Percentiles rank a stretch among this genome's conserved stretches.
Evolutionary conservation across 2,329 filamentous ascomycete species (phyloP).

Genomic region (Didymella pinodella): DNA sequence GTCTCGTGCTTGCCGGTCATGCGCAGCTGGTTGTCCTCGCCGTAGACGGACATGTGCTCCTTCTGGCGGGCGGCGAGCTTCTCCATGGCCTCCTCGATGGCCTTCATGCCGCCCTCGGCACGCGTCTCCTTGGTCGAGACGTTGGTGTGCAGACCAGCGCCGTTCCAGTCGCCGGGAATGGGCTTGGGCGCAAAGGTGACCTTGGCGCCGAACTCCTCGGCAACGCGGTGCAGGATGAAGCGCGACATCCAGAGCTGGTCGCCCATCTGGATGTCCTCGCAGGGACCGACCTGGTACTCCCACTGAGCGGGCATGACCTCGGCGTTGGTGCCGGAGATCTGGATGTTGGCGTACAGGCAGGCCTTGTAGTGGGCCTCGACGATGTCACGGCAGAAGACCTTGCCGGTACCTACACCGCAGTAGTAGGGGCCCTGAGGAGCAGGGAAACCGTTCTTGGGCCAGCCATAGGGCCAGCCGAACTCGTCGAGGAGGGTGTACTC

Average conservation of each 20-base stretch:
- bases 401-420: slow-evolving; percentile 96
- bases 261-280: slow-evolving; percentile 84
- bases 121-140: slow-evolving; percentile 92
- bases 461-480: slow-evolving; percentile 89
- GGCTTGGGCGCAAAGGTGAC: slow-evolving; percentile 97
- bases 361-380: slow-evolving; percentile 94
- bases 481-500: slow-evolving; percentile 94
- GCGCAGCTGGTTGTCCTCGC: slow-evolving; percentile 93
- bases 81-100: slow-evolving; percentile 80
- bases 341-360: slow-evolving; percentile 85
- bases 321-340: slow-evolving; percentile 98
- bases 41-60: slow-evolving; percentile 83
- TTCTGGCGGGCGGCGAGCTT: slow-evolving; percentile 59
- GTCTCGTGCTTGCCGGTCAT: slow-evolving; percentile 96
- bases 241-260: slow-evolving; percentile 96
- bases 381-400: slow-evolving; percentile 97
- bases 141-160: slow-evolving; percentile 91
- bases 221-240: slow-evolving; percentile 87
- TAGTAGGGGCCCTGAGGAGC: slow-evolving; percentile 95
- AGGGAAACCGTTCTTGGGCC: slow-evolving; percentile 86
- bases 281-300: slow-evolving; percentile 97
- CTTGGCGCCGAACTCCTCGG: slow-evolving; percentile 96
- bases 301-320: slow-evolving; percentile 98
- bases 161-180: slow-evolving; percentile 96
- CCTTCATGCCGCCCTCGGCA: slow-evolving; percentile 90